Conservation (phyloP, 257 asterid genomes). For the Nicotiana attenuata region DNA sequence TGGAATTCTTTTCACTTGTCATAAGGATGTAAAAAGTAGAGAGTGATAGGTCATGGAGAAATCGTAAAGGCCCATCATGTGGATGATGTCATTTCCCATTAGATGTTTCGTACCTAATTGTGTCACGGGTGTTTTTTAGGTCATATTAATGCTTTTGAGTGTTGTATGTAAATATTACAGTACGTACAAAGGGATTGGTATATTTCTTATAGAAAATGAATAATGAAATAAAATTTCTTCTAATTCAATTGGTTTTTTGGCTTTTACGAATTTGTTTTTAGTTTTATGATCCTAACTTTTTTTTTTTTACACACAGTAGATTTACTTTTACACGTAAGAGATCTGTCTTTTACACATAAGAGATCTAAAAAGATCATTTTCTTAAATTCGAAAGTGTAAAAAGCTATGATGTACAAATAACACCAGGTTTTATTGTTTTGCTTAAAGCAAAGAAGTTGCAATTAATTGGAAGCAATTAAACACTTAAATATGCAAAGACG, state of each 20-base stretch:
- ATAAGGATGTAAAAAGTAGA: background rate
- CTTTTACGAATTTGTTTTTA: too few relatives aligned
- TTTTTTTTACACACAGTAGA: too few relatives aligned
- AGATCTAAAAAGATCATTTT: too few relatives aligned
- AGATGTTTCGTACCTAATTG: too few relatives aligned
- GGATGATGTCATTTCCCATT: background rate
- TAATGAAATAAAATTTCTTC: background rate
- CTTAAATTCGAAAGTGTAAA: too few relatives aligned
- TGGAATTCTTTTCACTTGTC: background rate
- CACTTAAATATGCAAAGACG: background rate
- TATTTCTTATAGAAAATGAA: background rate
- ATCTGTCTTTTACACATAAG: too few relatives aligned
- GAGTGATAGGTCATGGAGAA: background rate
- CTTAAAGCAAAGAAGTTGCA: too few relatives aligned
- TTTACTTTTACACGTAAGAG: too few relatives aligned
- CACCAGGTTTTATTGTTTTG: too few relatives aligned
- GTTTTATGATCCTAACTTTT: too few relatives aligned
- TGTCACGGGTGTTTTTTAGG: background rate
- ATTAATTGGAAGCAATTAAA: background rate
- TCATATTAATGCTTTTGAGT: background rate
- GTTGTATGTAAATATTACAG: background rate
- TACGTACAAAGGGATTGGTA: background rate
- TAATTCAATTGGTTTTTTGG: too few relatives aligned
- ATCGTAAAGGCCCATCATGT: background rate
- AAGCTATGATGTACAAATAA: too few relatives aligned